Conservation (phyloP, 306 rosid species). For the Gillenia trifoliata region DNA sequence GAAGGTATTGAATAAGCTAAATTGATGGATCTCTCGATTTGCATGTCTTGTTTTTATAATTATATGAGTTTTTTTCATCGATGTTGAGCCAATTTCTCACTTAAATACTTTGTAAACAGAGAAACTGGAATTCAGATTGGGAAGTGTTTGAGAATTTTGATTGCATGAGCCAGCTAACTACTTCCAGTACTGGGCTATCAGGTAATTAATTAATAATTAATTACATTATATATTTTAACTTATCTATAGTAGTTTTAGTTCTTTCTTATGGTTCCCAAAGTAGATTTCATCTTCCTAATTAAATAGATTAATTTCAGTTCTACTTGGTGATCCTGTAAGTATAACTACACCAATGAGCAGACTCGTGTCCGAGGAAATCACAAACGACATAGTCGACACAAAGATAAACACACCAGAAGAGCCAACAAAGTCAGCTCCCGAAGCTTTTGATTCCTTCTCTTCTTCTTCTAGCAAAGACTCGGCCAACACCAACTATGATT, state of each 20-base stretch:
- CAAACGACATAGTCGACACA: constrained; percentile 7
- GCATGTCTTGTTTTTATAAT: background rate
- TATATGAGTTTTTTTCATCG: background rate
- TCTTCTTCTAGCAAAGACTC: constrained; percentile 61
- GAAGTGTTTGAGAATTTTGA: constrained; percentile 45
- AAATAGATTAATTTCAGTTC: background rate
- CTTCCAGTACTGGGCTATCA: constrained; percentile 8
- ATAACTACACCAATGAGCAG: constrained; percentile 29
- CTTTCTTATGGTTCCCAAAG: background rate
- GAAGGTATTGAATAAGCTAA: constrained; percentile 21
- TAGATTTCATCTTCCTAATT: no score
- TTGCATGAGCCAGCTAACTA: constrained; percentile 43
- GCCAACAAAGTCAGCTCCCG: constrained; percentile 28
- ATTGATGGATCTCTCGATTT: background rate
- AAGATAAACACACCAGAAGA: constrained; percentile 44
- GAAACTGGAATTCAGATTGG: constrained; percentile 56
- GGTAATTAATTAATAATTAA: constrained; percentile 1
- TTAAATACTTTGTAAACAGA: constrained; percentile 10
- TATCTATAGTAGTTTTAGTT: background rate
- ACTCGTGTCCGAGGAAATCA: constrained; percentile 34
- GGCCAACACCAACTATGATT: constrained; percentile 19
- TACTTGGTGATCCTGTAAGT: constrained; percentile 37
- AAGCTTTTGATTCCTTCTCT: constrained; percentile 58
- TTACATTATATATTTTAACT: background rate
- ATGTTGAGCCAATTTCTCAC: background rate